phyloP scores from a whole-genome alignment of 208 protist species.

The Crithidia mellificae region DNA sequence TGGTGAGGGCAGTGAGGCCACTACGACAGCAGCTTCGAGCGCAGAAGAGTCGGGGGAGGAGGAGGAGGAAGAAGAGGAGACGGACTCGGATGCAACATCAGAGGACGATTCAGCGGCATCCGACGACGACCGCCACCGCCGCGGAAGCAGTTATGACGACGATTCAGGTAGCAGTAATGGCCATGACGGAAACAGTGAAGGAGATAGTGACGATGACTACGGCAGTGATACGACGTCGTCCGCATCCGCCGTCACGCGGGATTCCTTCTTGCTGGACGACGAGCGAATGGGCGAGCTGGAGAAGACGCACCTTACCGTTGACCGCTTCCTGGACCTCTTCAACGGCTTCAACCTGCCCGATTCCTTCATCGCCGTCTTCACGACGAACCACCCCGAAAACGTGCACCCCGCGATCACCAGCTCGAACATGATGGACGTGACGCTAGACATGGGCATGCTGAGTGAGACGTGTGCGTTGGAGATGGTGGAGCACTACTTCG shows the following conservation, averaged over 20 bases:
- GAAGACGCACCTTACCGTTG: conserved; percentile 74
- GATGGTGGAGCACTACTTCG: conserved; percentile 71
- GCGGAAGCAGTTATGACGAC: no score
- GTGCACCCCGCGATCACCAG: conserved; percentile 65
- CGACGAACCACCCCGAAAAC: conserved; percentile 88
- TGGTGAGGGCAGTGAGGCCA: no score
- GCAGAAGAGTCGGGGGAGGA: no score
- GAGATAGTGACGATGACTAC: no score
- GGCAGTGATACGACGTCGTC: no score
- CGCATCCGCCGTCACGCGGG: not conserved
- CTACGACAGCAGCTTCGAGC: no score
- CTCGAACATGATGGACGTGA: conserved; percentile 70
- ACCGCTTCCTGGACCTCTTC: conserved; percentile 83
- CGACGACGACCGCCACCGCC: no score
- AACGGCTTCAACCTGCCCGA: conserved; percentile 81
- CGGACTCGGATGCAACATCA: no score
- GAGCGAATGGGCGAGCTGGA: conserved; percentile 27
- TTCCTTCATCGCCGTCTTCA: conserved; percentile 90
- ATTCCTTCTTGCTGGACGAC: conserved; percentile 11
- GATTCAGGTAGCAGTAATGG: no score
- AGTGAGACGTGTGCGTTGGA: conserved; percentile 38
- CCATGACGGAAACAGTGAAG: no score
- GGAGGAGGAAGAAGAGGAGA: no score
- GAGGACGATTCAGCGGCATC: no score
- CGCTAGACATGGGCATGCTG: conserved; percentile 68